Conservation (phyloP, 352 stramenopile genomes). For the Phytophthora macrochlamydospora region DNA sequence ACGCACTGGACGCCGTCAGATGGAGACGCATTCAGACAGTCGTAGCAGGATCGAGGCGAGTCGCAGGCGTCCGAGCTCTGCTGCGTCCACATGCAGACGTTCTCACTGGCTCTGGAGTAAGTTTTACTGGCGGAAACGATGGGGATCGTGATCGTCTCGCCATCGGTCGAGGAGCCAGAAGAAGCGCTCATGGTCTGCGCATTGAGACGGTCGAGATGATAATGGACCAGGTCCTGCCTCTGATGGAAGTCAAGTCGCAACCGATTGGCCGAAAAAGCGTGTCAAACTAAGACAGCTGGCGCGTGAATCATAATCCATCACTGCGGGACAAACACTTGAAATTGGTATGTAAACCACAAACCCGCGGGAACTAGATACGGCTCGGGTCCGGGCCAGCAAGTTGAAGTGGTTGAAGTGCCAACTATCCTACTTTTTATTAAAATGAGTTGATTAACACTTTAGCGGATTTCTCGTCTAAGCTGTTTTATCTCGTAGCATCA, state of each 20-base stretch:
- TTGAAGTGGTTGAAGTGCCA: too few species aligned
- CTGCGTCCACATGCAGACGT: constrained; percentile 40
- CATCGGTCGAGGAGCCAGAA: not conserved
- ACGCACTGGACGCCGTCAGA: constrained; percentile 24
- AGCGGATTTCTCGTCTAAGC: too few species aligned
- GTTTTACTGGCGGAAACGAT: not conserved
- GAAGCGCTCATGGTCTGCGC: not conserved
- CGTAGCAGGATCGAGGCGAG: constrained; percentile 40
- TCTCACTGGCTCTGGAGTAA: constrained; percentile 29
- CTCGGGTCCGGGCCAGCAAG: too few species aligned
- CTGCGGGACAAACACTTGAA: too few species aligned
- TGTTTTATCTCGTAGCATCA: too few species aligned
- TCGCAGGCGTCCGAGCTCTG: constrained; percentile 30
- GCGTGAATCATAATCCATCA: too few species aligned
- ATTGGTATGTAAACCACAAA: too few species aligned
- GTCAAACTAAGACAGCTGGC: not conserved
- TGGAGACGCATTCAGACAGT: constrained; percentile 39
- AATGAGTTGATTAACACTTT: too few species aligned
- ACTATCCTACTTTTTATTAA: too few species aligned
- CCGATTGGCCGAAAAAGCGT: not conserved
- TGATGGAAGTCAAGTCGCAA: not conserved
- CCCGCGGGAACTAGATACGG: too few species aligned
- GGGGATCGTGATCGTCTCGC: not conserved
- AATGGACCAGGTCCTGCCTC: not conserved
- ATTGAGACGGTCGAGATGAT: not conserved